These are phyloP conservation scores for Ogataea pini DNA, from an alignment of 805 yeast genomes.

Conservation along the genomic window DNA sequence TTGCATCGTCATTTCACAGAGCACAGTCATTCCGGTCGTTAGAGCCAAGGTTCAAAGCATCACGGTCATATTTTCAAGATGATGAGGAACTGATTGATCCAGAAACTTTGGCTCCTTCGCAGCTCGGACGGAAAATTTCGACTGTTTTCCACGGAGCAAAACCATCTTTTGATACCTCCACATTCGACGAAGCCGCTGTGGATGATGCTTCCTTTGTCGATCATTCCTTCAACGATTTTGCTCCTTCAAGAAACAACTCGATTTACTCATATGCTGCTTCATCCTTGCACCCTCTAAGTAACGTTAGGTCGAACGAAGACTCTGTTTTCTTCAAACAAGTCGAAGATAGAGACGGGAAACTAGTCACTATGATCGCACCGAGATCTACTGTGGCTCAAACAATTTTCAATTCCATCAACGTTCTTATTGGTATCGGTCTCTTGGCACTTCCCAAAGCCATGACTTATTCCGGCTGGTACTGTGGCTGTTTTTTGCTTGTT, in stretches of 20 bases:
- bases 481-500: constrained; percentile 61
- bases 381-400: constrained; percentile 79
- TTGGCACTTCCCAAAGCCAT: constrained; percentile 67
- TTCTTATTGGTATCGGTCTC: constrained; percentile 67
- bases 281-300: constrained; percentile 18
- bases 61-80: constrained; percentile 63
- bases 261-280: constrained; percentile 31
- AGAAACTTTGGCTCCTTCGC: constrained; percentile 63
- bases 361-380: constrained; percentile 73
- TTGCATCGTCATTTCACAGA: constrained; percentile 76
- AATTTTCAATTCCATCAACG: constrained; percentile 64
- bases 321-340: constrained; percentile 45
- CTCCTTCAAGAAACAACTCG: constrained; percentile 28
- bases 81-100: constrained; percentile 71
- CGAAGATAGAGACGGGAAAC: constrained; percentile 69
- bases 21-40: constrained; percentile 69
- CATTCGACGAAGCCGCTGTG: constrained; percentile 40
- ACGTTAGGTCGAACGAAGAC: constrained; percentile 30
- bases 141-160: constrained; percentile 40
- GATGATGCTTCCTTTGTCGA: constrained; percentile 46
- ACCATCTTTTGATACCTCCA: constrained; percentile 25
- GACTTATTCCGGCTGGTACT: constrained; percentile 61
- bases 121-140: constrained; percentile 64
- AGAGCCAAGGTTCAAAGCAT: constrained; percentile 55
- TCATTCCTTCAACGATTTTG: constrained; percentile 32